Evolutionary conservation across 495 filamentous ascomycete species (phyloP), one percentile per base, ranked within the genome.

Genomic region (Podospora conica): DNA sequence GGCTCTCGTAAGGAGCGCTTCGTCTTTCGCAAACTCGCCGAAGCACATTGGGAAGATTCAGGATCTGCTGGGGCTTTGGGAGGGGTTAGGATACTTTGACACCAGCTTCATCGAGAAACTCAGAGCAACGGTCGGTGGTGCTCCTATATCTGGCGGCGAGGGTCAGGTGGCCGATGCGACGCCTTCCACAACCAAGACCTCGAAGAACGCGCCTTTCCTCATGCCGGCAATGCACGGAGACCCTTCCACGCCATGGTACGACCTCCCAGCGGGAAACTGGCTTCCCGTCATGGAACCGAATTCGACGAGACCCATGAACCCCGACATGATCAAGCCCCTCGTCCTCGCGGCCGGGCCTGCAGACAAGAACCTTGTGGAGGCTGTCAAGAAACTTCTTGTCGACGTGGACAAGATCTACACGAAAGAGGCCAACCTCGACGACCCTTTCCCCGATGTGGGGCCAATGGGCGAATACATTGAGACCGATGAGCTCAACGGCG

Each of bases 181-280:
- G 3, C 48, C 58, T 23, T 55, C 60, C 28, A 69, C 57, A 8
- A 58, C 61, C 10, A 75, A 74, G 75, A 61, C 82, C 76, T 57
- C 73, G 72, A 56, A 88, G 80, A 68, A 81, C 84, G 79, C 76
- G 3, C 88, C 91, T 0, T 93, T 84, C 69, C 75, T 88, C 21
- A 86, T 95, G 84, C 91, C 91, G 58, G 75, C 87, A 1, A 85
- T 82, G 55, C 93, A 97, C 74, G 93, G 93, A 15, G 93, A 96
- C 73, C 76, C 81, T 3, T 84, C 86, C 0, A 86, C 84, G 1
- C 89, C 90, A 0, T 96, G 86, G 80, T 94, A 93, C 76, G 92
- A 96, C 65, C 82, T 96, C 1, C 93, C 92, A 0, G 92, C 91
- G 20, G 92, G 87, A 4, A 95, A 93, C 70, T 83, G 92, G 74